phyloP scores from a whole-genome alignment of 768 basidiomycete species.

The Lactifluus piperatus region DNA sequence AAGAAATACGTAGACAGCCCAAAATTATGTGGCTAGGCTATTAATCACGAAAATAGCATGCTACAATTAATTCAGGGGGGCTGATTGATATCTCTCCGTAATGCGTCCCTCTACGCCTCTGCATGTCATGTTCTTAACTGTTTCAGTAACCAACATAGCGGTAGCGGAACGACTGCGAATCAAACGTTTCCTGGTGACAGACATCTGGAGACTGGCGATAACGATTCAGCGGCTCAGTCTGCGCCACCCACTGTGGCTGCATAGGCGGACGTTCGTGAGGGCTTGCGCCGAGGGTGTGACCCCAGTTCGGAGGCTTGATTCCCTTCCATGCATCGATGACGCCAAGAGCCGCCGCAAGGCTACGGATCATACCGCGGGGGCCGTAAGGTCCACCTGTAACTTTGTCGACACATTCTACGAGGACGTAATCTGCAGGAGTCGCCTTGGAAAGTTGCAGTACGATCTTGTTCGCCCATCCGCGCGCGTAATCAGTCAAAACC shows the following conservation, averaged over 20 bases:
- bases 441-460: constrained; percentile 11
- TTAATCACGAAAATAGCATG: background rate
- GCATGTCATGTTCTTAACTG: background rate
- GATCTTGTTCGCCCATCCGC: constrained; percentile 13
- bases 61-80: no score
- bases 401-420: constrained; percentile 4
- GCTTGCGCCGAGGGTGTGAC: background rate
- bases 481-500: background rate
- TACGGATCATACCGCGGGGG: constrained; percentile 16
- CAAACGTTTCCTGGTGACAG: background rate
- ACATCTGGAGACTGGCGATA: background rate
- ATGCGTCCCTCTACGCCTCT: background rate
- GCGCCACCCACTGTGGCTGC: background rate
- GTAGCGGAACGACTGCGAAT: background rate
- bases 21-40: background rate
- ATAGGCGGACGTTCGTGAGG: background rate
- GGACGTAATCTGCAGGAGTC: constrained; percentile 13
- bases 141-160: background rate
- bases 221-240: background rate
- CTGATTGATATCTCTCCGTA: background rate
- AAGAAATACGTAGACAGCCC: background rate
- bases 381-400: constrained; percentile 4
- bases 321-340: constrained; percentile 2
- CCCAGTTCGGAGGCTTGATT: constrained; percentile 10
- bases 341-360: constrained; percentile 10